These are phyloP conservation scores for Neofusicoccum parvum DNA, from an alignment of 2,329 filamentous ascomycete species.

Conservation along the genomic window DNA sequence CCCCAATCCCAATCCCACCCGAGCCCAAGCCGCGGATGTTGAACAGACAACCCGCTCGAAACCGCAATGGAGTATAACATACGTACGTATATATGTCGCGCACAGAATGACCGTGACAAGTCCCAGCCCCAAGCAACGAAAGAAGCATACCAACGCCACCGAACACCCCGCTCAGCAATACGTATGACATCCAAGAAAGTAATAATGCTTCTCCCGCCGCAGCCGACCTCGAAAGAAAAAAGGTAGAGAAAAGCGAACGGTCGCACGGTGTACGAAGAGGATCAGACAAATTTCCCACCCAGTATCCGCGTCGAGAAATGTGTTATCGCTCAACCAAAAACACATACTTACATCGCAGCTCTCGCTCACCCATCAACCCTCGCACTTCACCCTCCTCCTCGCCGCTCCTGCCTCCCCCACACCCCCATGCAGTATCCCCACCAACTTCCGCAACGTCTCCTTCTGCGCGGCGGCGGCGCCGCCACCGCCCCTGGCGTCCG, in stretches of 20 bases:
- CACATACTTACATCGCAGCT: no score
- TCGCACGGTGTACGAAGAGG: no score
- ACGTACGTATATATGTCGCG: no score
- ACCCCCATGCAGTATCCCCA: conserved; percentile 43
- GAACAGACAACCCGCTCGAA: no score
- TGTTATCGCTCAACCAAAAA: background rate
- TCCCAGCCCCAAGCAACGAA: background rate
- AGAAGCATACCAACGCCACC: background rate
- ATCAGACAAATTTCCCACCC: no score
- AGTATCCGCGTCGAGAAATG: no score
- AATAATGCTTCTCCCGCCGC: background rate
- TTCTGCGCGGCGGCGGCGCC: background rate
- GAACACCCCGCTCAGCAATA: background rate
- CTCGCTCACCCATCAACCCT: background rate
- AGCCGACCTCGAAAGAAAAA: no score
- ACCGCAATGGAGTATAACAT: no score
- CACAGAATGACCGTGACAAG: no score
- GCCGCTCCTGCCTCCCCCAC: conserved; percentile 20
- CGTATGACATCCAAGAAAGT: background rate
- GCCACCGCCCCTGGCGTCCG: conserved; percentile 14
- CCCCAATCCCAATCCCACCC: no score
- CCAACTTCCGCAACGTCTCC: conserved; percentile 40
- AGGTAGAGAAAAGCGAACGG: no score
- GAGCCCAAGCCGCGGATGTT: no score
- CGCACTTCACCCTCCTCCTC: conserved; percentile 7